Conservation (phyloP, 2,329 filamentous ascomycete species). For the Pseudogymnoascus sp. region DNA sequence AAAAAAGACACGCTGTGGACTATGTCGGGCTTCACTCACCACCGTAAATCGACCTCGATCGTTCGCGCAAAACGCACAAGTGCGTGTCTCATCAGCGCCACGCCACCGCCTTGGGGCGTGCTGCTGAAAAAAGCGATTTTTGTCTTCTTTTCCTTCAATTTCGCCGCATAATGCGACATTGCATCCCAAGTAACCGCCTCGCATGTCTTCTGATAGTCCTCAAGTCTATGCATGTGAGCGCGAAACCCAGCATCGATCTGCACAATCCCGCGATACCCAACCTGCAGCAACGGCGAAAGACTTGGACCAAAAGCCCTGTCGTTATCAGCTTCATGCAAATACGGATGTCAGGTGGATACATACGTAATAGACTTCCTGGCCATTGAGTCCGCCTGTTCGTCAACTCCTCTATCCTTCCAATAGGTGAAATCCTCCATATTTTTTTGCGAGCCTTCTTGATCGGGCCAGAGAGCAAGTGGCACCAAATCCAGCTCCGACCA, state of each 20-base stretch:
- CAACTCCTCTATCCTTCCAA: slow-evolving; percentile 53
- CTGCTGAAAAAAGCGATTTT: slow-evolving; percentile 58
- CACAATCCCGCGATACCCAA: slow-evolving; percentile 49
- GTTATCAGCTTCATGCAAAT: neutral
- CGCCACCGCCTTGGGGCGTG: slow-evolving; percentile 58
- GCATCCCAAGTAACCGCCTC: slow-evolving; percentile 47
- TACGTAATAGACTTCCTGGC: slow-evolving; percentile 70
- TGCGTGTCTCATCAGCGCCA: slow-evolving; percentile 59
- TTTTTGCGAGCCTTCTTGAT: slow-evolving; percentile 27
- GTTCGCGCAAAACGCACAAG: slow-evolving; percentile 62
- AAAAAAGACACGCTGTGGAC: neutral
- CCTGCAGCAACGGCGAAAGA: slow-evolving; percentile 58
- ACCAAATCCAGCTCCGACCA: slow-evolving; percentile 74
- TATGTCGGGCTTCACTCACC: slow-evolving; percentile 45
- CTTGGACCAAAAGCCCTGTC: slow-evolving; percentile 65
- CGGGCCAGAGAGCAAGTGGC: slow-evolving; percentile 54
- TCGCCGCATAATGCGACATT: slow-evolving; percentile 45
- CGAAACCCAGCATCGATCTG: slow-evolving; percentile 48
- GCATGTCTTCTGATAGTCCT: slow-evolving; percentile 47
- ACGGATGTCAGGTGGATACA: slow-evolving; percentile 25
- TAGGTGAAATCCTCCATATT: slow-evolving; percentile 32
- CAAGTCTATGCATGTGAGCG: slow-evolving; percentile 40
- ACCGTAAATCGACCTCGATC: slow-evolving; percentile 61
- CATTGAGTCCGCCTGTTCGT: slow-evolving; percentile 77
- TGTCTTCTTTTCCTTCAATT: slow-evolving; percentile 45